These are phyloP conservation scores for Caryopteris hybrid DNA, from an alignment of 305 asterid species.

Conservation along the genomic window DNA sequence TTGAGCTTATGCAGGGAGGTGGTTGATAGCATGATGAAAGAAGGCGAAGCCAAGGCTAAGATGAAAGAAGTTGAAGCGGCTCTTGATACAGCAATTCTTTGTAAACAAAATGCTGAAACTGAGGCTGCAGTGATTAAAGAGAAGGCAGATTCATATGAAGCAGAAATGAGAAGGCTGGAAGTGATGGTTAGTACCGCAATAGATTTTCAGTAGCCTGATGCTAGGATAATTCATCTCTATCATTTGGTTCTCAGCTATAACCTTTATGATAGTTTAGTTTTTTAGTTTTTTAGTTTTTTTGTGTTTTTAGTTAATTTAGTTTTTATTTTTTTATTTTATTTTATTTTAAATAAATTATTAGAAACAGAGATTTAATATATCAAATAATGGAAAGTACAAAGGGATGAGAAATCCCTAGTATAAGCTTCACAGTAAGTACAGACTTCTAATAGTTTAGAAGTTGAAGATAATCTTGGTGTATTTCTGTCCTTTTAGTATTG, in stretches of 20 bases:
- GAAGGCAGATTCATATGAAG: constrained; percentile 52
- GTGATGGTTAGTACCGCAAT: constrained; percentile 52
- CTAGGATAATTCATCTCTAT: constrained; percentile 3
- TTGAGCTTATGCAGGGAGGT: constrained; percentile 55
- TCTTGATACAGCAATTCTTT: constrained; percentile 61
- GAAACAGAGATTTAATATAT: no score
- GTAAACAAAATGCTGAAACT: constrained; percentile 63
- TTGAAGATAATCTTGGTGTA: not conserved
- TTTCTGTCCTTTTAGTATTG: not conserved
- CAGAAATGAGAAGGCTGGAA: constrained; percentile 72
- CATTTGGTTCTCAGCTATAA: not conserved
- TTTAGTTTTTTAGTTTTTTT: no score
- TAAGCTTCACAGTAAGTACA: no score
- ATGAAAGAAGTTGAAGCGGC: constrained; percentile 68
- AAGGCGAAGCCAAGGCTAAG: constrained; percentile 60
- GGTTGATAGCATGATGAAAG: constrained; percentile 69
- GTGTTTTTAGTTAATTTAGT: no score
- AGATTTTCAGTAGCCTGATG: constrained; percentile 16
- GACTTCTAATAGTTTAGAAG: not conserved
- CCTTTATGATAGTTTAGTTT: not conserved
- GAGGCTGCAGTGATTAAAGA: constrained; percentile 68
- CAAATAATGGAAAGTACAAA: no score
- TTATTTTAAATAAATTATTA: no score
- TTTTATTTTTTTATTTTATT: no score
- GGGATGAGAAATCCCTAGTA: no score